Evolutionary conservation across 495 filamentous ascomycete genomes (phyloP).

Genomic region (Penicillium egyptiacum): DNA sequence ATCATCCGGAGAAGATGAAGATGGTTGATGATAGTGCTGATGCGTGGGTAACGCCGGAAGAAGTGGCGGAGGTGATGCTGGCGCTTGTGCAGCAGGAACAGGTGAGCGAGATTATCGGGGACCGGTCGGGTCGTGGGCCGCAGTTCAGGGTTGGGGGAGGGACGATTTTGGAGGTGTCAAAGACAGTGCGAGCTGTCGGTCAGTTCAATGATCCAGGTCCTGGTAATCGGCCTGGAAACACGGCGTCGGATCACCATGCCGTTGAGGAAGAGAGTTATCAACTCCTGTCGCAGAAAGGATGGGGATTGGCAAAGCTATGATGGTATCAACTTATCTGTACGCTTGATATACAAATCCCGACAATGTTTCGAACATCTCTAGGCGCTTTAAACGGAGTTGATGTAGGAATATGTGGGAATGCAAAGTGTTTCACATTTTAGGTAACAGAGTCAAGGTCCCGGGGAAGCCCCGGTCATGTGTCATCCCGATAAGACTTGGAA

Average conservation of each 20-base stretch:
- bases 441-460: not conserved
- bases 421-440: not conserved
- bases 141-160: slow-evolving; percentile 44
- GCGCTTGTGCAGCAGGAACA: slow-evolving; percentile 53
- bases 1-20: slow-evolving; percentile 64
- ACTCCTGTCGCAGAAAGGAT: slow-evolving; percentile 43
- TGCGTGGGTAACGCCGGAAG: slow-evolving; percentile 62
- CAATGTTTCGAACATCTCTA: not conserved
- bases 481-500: slow-evolving; percentile 5
- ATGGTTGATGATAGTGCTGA: slow-evolving; percentile 52
- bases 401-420: not conserved
- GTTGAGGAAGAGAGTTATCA: slow-evolving; percentile 48
- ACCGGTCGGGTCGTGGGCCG: slow-evolving; percentile 33
- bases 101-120: slow-evolving; percentile 46
- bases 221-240: slow-evolving; percentile 44
- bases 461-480: slow-evolving; percentile 9
- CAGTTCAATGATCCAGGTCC: slow-evolving; percentile 61
- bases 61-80: slow-evolving; percentile 66
- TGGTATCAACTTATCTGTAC: slow-evolving; percentile 7
- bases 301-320: slow-evolving; percentile 37
- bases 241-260: slow-evolving; percentile 40
- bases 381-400: not conserved
- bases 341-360: not conserved
- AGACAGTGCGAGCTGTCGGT: slow-evolving; percentile 53
- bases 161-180: slow-evolving; percentile 59